Conservation (phyloP, 2,329 filamentous ascomycete species). For the Colletotrichum tabaci region DNA sequence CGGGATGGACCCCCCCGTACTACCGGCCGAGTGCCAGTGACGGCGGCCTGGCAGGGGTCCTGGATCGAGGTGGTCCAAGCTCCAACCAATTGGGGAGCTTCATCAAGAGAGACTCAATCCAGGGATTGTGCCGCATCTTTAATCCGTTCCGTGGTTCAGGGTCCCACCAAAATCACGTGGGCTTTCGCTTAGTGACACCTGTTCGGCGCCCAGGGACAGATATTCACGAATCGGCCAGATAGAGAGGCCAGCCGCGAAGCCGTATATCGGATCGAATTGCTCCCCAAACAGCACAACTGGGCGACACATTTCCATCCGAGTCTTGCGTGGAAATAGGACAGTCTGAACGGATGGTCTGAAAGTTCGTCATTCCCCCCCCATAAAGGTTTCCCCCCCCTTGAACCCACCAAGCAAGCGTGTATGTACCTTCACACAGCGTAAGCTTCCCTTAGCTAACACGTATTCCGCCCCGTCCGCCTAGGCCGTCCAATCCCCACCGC, state of each 20-base stretch:
- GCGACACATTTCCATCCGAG: slow-evolving; percentile 33
- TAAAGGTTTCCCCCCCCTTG: background rate
- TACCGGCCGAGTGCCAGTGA: background rate
- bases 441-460: slow-evolving; percentile 43
- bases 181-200: slow-evolving; percentile 57
- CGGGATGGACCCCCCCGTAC: slow-evolving; percentile 30
- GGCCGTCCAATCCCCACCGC: slow-evolving; percentile 42
- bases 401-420: slow-evolving; percentile 12
- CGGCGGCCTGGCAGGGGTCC: slow-evolving; percentile 34
- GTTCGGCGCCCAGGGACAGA: slow-evolving; percentile 56
- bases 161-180: slow-evolving; percentile 51
- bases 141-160: slow-evolving; percentile 39
- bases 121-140: slow-evolving; percentile 15
- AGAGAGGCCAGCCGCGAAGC: slow-evolving; percentile 40
- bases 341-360: slow-evolving; percentile 31
- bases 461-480: slow-evolving; percentile 40
- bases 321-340: slow-evolving; percentile 34
- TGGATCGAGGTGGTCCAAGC: slow-evolving; percentile 18
- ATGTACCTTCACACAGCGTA: slow-evolving; percentile 4
- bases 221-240: slow-evolving; percentile 52
- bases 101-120: background rate
- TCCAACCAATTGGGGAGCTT: slow-evolving; percentile 33
- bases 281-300: slow-evolving; percentile 46
- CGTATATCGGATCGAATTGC: slow-evolving; percentile 29
- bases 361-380: slow-evolving; percentile 10